phyloP scores from a whole-genome alignment of 768 basidiomycete species.

The Chiua virens region DNA sequence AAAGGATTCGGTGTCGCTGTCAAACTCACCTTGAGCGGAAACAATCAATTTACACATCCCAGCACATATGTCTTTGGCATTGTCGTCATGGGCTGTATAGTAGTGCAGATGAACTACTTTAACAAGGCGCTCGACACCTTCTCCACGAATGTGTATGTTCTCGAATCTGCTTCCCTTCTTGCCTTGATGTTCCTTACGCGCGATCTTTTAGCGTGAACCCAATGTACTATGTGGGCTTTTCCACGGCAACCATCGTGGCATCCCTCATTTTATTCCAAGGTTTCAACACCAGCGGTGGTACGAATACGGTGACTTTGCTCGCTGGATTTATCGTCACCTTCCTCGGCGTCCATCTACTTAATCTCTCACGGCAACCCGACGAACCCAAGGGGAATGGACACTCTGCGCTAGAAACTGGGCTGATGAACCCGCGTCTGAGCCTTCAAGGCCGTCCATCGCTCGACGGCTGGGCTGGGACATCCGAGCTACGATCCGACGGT shows the following conservation, averaged over 20 bases:
- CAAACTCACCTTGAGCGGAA: slow-evolving; percentile 89
- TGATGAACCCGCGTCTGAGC: slow-evolving; percentile 78
- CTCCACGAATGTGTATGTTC: slow-evolving; percentile 91
- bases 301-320: slow-evolving; percentile 83
- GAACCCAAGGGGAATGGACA: slow-evolving; percentile 45
- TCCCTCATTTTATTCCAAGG: slow-evolving; percentile 97
- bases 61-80: slow-evolving; percentile 96
- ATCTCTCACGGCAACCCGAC: slow-evolving; percentile 66
- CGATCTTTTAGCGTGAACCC: slow-evolving; percentile 76
- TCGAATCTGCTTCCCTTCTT: neutral
- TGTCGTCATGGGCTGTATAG: slow-evolving; percentile 78
- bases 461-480: slow-evolving; percentile 64
- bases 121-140: slow-evolving; percentile 98
- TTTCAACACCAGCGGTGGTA: slow-evolving; percentile 83
- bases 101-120: slow-evolving; percentile 95
- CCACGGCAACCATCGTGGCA: slow-evolving; percentile 88
- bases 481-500: slow-evolving; percentile 31
- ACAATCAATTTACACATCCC: slow-evolving; percentile 92
- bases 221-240: slow-evolving; percentile 97
- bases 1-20: slow-evolving; percentile 98
- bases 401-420: slow-evolving; percentile 59
- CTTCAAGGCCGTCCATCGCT: slow-evolving; percentile 78
- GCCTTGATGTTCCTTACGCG: neutral
- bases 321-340: slow-evolving; percentile 92
- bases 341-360: slow-evolving; percentile 94